phyloP scores from a whole-genome alignment of 1,284 basidiomycete species.

The Rhizoctonia solani region DNA sequence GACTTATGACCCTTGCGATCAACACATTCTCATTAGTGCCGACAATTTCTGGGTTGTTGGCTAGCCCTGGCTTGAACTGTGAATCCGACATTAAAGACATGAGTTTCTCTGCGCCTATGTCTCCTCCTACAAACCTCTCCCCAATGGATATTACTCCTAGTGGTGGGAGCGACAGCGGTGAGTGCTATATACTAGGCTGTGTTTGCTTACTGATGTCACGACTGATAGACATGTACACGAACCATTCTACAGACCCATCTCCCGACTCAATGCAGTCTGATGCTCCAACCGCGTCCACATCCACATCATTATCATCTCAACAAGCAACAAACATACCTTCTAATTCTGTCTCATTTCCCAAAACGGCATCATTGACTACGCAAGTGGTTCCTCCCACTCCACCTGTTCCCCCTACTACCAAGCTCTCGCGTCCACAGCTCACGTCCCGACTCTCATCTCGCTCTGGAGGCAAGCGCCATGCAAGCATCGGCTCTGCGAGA shows the following conservation, averaged over 20 bases:
- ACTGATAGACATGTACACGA: not conserved
- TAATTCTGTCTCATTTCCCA: not conserved
- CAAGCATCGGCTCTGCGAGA: constrained; percentile 18
- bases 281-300: not conserved
- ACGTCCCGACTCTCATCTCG: constrained; percentile 25
- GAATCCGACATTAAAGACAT: not conserved
- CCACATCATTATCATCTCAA: not conserved
- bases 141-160: not conserved
- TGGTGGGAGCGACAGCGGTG: not conserved
- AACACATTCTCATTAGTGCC: not conserved
- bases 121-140: not conserved
- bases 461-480: constrained; percentile 24
- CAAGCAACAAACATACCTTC: not conserved
- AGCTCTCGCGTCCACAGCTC: constrained; percentile 10
- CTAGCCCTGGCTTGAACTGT: not conserved
- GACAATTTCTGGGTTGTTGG: not conserved
- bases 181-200: not conserved
- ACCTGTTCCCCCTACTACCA: not conserved
- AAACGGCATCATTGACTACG: not conserved
- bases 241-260: not conserved
- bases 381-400: constrained; percentile 22
- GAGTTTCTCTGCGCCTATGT: not conserved
- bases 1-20: no score
- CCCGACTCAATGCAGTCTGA: not conserved
- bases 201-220: not conserved